These are phyloP conservation scores for Aspergillus carbonarius DNA, from an alignment of 2,329 filamentous ascomycete genomes.

Conservation along the genomic window DNA sequence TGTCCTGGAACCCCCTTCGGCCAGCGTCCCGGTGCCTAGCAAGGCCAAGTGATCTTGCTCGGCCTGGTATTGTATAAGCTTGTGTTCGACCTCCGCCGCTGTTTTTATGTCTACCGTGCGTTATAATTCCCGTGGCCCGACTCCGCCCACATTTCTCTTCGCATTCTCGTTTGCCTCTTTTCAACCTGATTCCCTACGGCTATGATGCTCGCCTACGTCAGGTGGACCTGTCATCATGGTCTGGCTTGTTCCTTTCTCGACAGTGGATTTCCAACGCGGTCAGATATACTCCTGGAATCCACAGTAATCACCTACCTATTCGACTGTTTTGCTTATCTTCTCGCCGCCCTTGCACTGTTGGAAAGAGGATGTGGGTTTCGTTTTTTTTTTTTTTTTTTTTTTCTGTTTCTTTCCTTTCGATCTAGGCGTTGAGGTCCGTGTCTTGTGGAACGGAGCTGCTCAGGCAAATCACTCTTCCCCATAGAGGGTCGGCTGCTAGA, in stretches of 20 bases:
- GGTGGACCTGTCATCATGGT: slow-evolving; percentile 4
- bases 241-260: slow-evolving; percentile 9
- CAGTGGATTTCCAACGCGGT: slow-evolving; percentile 10
- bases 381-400: neutral
- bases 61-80: slow-evolving; percentile 10
- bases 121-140: slow-evolving; percentile 10
- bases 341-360: slow-evolving; percentile 2
- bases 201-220: neutral
- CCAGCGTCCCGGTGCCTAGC: slow-evolving; percentile 35
- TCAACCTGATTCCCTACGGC: slow-evolving; percentile 9
- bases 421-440: slow-evolving; percentile 20
- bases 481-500: slow-evolving; percentile 18
- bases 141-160: slow-evolving; percentile 1
- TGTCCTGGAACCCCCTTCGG: slow-evolving; percentile 68
- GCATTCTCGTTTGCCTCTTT: slow-evolving; percentile 6
- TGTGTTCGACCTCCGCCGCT: slow-evolving; percentile 6
- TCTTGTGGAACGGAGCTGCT: slow-evolving; percentile 11
- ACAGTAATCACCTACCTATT: slow-evolving; percentile 8
- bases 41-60: slow-evolving; percentile 33
- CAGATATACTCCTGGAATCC: slow-evolving; percentile 8
- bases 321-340: slow-evolving; percentile 11
- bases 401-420: slow-evolving; percentile 4
- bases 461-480: slow-evolving; percentile 11
- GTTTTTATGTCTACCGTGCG: slow-evolving; percentile 7
- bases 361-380: slow-evolving; percentile 5